Conservation (phyloP, 2,329 filamentous ascomycete species). For the Purpureocillium lavendulum region DNA sequence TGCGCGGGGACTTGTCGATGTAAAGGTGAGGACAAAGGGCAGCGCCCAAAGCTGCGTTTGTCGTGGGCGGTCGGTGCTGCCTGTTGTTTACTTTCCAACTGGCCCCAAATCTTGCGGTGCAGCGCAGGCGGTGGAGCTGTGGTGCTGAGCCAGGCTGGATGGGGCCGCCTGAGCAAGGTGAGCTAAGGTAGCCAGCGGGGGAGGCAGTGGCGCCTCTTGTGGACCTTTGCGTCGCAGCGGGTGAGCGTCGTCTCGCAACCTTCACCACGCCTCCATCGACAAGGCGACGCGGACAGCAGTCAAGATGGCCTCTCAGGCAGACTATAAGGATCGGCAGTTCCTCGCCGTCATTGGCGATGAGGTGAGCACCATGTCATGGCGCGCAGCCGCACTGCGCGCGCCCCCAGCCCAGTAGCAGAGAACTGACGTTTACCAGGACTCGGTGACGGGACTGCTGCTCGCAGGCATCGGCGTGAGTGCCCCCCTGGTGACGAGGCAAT, state of each 20-base stretch:
- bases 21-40: too few species aligned
- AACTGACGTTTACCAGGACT: conserved; percentile 56
- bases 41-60: too few species aligned
- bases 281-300: conserved; percentile 1
- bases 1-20: neutral
- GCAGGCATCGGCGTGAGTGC: conserved; percentile 79
- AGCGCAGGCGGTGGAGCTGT: too few species aligned
- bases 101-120: too few species aligned
- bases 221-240: too few species aligned
- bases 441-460: conserved; percentile 88
- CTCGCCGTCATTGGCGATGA: conserved; percentile 97
- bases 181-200: too few species aligned
- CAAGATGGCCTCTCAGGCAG: conserved; percentile 43
- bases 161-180: too few species aligned
- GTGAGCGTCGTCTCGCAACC: neutral
- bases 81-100: too few species aligned
- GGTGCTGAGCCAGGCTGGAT: too few species aligned
- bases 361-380: conserved; percentile 36
- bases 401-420: neutral
- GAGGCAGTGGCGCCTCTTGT: too few species aligned
- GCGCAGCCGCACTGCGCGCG: neutral
- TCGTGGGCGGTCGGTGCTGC: too few species aligned
- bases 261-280: neutral
- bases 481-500: neutral
- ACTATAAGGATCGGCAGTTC: conserved; percentile 83